A percentile compares a stretch with the other conserved stretches of the same genome.
Conservation (phyloP, 2,329 filamentous ascomycete species). For the Penicillium janthinellum region DNA sequence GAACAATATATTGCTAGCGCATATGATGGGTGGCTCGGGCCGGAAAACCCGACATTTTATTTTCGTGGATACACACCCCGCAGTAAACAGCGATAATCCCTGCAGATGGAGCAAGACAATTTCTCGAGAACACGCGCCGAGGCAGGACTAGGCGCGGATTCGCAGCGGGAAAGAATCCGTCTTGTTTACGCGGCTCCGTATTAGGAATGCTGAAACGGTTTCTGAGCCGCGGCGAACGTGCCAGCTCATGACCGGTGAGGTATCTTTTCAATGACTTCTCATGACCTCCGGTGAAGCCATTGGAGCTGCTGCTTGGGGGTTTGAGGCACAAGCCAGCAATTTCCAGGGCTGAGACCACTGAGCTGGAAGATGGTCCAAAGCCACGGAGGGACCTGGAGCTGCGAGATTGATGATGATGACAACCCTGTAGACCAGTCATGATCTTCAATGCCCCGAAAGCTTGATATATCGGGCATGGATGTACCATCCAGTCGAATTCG, state of each 20-base stretch:
- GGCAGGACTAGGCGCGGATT: neutral
- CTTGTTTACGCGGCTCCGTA: conserved; percentile 20
- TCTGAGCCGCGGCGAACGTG: conserved; percentile 8
- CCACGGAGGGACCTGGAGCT: neutral
- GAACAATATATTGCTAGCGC: too few species aligned
- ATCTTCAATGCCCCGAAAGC: neutral
- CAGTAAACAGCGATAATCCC: neutral
- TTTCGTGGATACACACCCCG: too few species aligned
- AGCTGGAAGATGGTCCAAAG: neutral
- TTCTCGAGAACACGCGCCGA: neutral
- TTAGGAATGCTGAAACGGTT: conserved; percentile 16
- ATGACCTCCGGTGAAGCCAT: neutral
- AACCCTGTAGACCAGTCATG: neutral
- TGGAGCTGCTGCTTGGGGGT: neutral
- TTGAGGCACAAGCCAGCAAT: neutral
- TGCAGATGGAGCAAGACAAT: neutral
- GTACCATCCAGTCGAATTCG: neutral
- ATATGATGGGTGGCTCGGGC: too few species aligned
- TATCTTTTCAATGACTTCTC: neutral
- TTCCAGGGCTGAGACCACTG: neutral
- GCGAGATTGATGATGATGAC: neutral
- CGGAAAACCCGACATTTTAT: too few species aligned
- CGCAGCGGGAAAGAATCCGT: neutral
- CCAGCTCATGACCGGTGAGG: conserved; percentile 1
- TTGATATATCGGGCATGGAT: neutral